Evolutionary conservation across 139 green algal species (phyloP), one percentile per base, ranked within the genome.

Genomic region (Closterium sp.): DNA sequence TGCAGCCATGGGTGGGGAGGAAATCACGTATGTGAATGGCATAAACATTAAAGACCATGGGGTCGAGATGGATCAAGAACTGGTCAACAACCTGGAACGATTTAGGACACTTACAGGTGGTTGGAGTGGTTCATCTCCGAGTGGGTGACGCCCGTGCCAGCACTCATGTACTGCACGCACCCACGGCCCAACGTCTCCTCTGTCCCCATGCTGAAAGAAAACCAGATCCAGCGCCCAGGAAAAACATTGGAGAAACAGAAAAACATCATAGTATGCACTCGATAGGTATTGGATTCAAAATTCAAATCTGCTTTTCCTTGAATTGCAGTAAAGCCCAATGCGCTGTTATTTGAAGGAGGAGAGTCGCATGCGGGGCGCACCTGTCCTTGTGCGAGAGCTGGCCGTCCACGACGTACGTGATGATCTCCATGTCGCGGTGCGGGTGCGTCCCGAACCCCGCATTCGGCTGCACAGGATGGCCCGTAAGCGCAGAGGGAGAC

Each of bases 391-490:
- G 90, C 0, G 85, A 92, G 19, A 94, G 90, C 81, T 86, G 9
- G 12, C 90, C 90, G 84, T 94, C 85, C 81, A 94, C 83, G 12
- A 93, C 85, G 66, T 94, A 94, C 25, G 92, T 90, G 19, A 91
- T 30, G 38, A 94, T 94, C 83, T 94, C 92, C 92, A 94, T 94
- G 43, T 94, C 86, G n/a, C 90, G 66, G 84, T 94, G 92, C 12
- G 87, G 87, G 33, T 94, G 92, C 19, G 90, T 94, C 19, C 64
- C 90, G 34, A 94, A 94, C 21, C 92, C 92, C 7, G 90, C 30
- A 30, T 93, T 34, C 5, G 92, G 92, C 92, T 94, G 91, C 43
- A 12, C 5, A 69, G 43, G 12, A 69, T 69, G 43, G 38, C 19
- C 19, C 5, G 38, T 23, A 69, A 69, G 12, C 12, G 3, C 43